A percentile compares a stretch with the other conserved stretches of the same genome.
Conservation (phyloP, 768 basidiomycete species). For the button mushroom (Agaricus bisporus) region DNA sequence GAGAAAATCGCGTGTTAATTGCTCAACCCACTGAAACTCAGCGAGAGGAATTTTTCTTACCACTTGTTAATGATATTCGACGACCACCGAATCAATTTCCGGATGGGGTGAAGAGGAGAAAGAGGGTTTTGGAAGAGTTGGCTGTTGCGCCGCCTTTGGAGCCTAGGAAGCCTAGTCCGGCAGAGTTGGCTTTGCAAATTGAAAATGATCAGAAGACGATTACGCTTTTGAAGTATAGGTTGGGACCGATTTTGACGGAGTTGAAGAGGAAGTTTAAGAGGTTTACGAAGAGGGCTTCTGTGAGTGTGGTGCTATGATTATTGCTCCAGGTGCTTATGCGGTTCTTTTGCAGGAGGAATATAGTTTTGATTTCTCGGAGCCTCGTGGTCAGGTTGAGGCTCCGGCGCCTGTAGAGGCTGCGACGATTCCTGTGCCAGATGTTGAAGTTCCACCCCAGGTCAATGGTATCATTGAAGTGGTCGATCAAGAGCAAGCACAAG, state of each 20-base stretch:
- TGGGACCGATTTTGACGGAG: slow-evolving; percentile 85
- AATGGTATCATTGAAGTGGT: slow-evolving; percentile 42
- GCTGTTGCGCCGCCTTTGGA: slow-evolving; percentile 88
- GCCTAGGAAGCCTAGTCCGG: slow-evolving; percentile 73
- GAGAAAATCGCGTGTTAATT: slow-evolving; percentile 71
- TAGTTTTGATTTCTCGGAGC: slow-evolving; percentile 35
- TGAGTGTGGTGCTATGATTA: slow-evolving; percentile 28
- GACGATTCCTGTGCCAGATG: slow-evolving; percentile 17
- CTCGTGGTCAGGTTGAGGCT: slow-evolving; percentile 13
- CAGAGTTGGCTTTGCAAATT: slow-evolving; percentile 76
- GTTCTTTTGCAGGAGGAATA: slow-evolving; percentile 62
- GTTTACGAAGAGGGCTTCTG: slow-evolving; percentile 75
- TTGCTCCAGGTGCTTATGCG: not conserved
- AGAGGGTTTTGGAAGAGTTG: slow-evolving; percentile 78
- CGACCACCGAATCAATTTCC: slow-evolving; percentile 84
- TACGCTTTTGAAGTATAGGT: slow-evolving; percentile 80
- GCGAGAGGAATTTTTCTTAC: slow-evolving; percentile 70
- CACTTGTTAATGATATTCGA: slow-evolving; percentile 60
- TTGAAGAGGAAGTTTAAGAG: slow-evolving; percentile 90
- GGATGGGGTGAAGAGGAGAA: slow-evolving; percentile 79
- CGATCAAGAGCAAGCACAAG: slow-evolving; percentile 27
- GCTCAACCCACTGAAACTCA: slow-evolving; percentile 44
- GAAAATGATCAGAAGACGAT: slow-evolving; percentile 76
- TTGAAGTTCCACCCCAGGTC: slow-evolving; percentile 27
- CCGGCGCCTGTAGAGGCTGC: slow-evolving; percentile 20